phyloP scores from a whole-genome alignment of 768 basidiomycete species.

The Agaricus sinodeliciosus region DNA sequence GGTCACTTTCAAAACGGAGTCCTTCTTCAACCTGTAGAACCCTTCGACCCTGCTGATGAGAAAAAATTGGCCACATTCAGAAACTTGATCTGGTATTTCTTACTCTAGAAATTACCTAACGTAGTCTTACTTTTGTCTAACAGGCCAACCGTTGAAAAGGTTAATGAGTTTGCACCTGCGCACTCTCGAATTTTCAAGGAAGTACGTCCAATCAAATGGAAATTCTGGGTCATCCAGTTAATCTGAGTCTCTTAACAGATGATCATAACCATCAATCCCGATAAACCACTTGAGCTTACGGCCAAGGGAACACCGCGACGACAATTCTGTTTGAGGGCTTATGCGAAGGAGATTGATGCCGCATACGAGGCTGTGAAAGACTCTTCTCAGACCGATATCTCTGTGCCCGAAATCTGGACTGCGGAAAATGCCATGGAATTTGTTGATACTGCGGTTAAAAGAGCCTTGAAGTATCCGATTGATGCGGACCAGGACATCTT shows the following conservation, averaged over 20 bases:
- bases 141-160: conserved; percentile 33
- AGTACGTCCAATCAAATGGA: conserved; percentile 16
- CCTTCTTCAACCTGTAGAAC: conserved; percentile 28
- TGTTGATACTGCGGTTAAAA: conserved; percentile 19
- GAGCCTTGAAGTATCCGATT: conserved; percentile 21
- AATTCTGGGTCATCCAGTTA: not conserved
- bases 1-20: conserved; percentile 33
- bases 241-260: conserved; percentile 21
- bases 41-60: conserved; percentile 25
- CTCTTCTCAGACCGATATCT: conserved; percentile 20
- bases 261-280: conserved; percentile 28
- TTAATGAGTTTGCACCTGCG: conserved; percentile 19
- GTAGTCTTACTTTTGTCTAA: not conserved
- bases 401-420: conserved; percentile 21
- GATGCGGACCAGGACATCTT: conserved; percentile 32
- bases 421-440: not conserved
- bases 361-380: conserved; percentile 28
- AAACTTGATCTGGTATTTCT: conserved; percentile 12
- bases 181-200: conserved; percentile 40
- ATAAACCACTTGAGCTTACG: conserved; percentile 27
- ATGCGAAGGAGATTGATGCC: conserved; percentile 32
- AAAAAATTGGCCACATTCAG: conserved; percentile 23
- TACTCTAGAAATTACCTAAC: not conserved
- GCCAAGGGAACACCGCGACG: conserved; percentile 26
- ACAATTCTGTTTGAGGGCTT: conserved; percentile 29